Evolutionary conservation across 768 basidiomycete species (phyloP).

Genomic region (Cyclocybe aegerita): DNA sequence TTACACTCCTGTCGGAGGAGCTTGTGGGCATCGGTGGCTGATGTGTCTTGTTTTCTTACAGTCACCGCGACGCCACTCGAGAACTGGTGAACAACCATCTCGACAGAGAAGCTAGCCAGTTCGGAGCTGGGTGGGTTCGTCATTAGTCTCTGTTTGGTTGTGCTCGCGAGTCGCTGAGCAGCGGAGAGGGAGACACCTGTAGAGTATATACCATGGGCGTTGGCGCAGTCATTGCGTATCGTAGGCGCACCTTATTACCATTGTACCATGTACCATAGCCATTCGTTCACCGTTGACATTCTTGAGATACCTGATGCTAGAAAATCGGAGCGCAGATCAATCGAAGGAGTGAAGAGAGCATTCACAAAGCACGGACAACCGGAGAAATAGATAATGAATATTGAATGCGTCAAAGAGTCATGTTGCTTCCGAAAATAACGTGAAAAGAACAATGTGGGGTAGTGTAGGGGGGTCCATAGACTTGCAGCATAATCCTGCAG

Average conservation of each 20-base stretch:
- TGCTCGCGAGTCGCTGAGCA: no score
- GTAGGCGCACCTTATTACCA: constrained; percentile 7
- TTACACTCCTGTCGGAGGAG: background rate
- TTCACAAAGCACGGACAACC: background rate
- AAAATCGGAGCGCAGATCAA: background rate
- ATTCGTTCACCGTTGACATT: background rate
- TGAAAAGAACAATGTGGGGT: constrained; percentile 13
- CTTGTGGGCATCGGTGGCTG: no score
- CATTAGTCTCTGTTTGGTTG: no score
- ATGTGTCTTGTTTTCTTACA: no score
- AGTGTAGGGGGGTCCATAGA: constrained; percentile 6
- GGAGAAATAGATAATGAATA: constrained; percentile 1
- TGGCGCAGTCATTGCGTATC: constrained; percentile 11
- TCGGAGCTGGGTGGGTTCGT: no score
- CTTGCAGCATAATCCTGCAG: constrained; percentile 7
- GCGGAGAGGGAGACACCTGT: background rate
- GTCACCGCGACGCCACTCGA: no score
- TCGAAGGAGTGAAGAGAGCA: background rate
- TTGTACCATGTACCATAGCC: constrained; percentile 21
- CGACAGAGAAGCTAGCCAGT: no score
- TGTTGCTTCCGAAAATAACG: constrained; percentile 13
- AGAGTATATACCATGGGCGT: background rate
- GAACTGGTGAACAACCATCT: no score
- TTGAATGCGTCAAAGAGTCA: constrained; percentile 7
- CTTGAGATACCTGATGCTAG: no score